Conservation (phyloP, 257 asterid genomes). For the Solanum medicagineum region DNA sequence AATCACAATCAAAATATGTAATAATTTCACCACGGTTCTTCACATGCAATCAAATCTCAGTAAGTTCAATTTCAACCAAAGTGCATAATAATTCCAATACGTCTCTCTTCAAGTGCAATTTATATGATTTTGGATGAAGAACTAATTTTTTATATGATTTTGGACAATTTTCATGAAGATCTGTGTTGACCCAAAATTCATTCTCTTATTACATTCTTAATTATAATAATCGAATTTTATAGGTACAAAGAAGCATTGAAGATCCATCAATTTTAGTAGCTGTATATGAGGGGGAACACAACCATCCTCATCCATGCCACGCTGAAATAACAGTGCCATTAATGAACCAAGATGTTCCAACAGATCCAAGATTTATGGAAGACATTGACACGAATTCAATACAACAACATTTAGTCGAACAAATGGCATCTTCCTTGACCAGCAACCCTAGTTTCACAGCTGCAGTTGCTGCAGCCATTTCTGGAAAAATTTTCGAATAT, state of each 20-base stretch:
- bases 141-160: neutral
- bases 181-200: neutral
- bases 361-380: conserved; percentile 13
- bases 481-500: conserved; percentile 8
- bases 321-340: conserved; percentile 11
- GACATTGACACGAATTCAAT: conserved; percentile 6
- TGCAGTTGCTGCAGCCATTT: conserved; percentile 59
- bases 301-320: conserved; percentile 36
- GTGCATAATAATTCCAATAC: too few species aligned
- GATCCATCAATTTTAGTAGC: conserved; percentile 59
- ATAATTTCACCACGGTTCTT: neutral
- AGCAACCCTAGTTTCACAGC: conserved; percentile 55
- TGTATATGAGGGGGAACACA: conserved; percentile 67
- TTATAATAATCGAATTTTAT: neutral
- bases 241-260: conserved; percentile 65
- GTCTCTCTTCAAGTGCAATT: too few species aligned
- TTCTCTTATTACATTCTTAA: neutral
- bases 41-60: neutral
- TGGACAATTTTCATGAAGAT: neutral
- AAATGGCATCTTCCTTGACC: conserved; percentile 59
- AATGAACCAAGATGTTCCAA: neutral
- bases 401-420: conserved; percentile 34
- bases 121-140: neutral
- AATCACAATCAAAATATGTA: too few species aligned
- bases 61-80: too few species aligned